Evolutionary conservation across 495 filamentous ascomycete genomes (phyloP), one percentile per base, ranked within the genome.

Genomic region (Lepraria neglecta): DNA sequence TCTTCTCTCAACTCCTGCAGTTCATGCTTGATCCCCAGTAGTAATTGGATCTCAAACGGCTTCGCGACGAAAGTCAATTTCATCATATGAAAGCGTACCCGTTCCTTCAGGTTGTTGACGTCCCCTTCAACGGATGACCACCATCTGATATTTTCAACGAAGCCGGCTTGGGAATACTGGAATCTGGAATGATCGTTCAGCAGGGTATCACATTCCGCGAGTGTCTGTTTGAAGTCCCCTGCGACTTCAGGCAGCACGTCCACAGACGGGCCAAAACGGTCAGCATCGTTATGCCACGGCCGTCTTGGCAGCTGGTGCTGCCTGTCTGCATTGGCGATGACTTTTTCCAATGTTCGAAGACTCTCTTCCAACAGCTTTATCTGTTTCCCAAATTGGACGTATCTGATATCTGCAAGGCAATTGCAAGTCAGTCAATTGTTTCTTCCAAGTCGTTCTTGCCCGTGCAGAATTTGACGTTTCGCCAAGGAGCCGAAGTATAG

Each of bases 101-200:
- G 61, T 33, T 64, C 67, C 44, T 52, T 51, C 7, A 69, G 33
- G 24, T 27, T 60, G 15, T 65, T 40, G 4, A 69, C 67, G 45
- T 66, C 65, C 6, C 67, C 38, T 47, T 69, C 56, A 12, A 58
- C 24, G 4, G 57, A 57, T 4, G 60, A 21, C 31, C 54, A 52
- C 67, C 67, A 69, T 9, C 19, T 31, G 21, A 69, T 30, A 33
- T 69, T 69, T 19, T 67, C 67, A n/a, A 60, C 42, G 28, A 67
- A 67, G 14, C 28, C 47, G 2, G 65, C 42, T 24, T 33, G 19
- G 44, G 46, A 30, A 30, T 48, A 21, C 17, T 60, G 59, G 6
- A 69, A 61, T 45, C 42, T 44, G 1, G 45, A 30, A 56, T 64
- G 28, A 24, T 65, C 47, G 6, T 45, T 21, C 14, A 69, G 24